phyloP scores from a whole-genome alignment of 495 filamentous ascomycete species.

The Aspergillus steynii region DNA sequence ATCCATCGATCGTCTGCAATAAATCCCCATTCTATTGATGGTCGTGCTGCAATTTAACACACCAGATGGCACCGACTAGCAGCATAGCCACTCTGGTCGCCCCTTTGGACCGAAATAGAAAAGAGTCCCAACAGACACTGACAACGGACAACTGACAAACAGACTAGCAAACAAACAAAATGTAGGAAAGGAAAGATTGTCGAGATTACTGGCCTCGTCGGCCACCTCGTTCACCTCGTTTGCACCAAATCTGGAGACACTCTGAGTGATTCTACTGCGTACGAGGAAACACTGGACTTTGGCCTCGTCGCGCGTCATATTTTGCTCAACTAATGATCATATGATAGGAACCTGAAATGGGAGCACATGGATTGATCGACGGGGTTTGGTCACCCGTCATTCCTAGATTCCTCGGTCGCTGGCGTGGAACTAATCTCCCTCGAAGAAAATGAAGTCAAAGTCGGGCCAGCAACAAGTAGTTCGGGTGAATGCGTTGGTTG shows the following conservation, averaged over 20 bases:
- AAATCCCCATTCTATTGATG: neutral
- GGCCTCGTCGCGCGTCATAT: neutral
- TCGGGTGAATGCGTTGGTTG: neutral
- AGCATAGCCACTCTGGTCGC: neutral
- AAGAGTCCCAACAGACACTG: neutral
- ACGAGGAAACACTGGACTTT: neutral
- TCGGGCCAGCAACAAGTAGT: neutral
- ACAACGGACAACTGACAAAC: neutral
- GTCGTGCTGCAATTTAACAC: neutral
- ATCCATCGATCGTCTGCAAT: neutral
- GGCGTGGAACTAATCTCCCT: neutral
- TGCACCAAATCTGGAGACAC: neutral
- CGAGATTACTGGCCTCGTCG: neutral
- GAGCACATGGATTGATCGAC: neutral
- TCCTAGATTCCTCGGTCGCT: neutral
- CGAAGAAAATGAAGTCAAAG: neutral
- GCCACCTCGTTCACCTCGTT: neutral
- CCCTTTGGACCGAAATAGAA: neutral
- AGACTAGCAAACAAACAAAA: neutral
- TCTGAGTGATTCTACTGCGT: neutral
- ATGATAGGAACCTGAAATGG: neutral
- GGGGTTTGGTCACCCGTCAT: neutral
- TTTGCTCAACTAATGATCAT: neutral
- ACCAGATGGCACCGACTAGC: neutral
- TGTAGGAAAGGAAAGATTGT: neutral